Base-by-base conservation (phyloP, 2,329 filamentous ascomycete species). In the Aspergillus aculeatinus region DNA sequence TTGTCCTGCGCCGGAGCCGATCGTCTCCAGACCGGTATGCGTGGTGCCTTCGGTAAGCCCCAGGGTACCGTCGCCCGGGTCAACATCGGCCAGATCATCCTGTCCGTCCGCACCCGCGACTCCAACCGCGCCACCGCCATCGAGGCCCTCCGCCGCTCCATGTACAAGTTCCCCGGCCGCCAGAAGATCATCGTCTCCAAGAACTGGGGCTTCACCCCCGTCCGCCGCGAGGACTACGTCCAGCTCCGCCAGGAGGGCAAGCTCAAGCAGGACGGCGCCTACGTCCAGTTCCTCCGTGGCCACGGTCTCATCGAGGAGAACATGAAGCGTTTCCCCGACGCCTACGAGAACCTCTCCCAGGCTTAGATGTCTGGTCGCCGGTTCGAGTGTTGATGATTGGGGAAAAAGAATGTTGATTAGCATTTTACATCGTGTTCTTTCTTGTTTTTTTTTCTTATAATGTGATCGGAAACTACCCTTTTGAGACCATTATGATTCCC, bases 141-240 rank as follows among this genome's bases (percentile, higher is more conserved):
- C 77, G 95, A 99, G 89, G 95, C 95, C 79, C 91, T 99, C 81
- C 94, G 96, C 80, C 92, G 95, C 81, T 96, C 92, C 70, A 95
- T 97, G 89, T 97, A 98, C 92, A 99, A 98, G 90, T 99, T 99
- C 91, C 95, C 95, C 72, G 95, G 95, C 82, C 94, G 95, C 84
- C 95, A 99, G 88, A 99, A 99, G 92, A 98, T 99, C 85, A 97
- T 99, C 77, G 89, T 98, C 84, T 96, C 91, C 87, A 99, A 98
- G 92, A 99, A 99, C 89, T 99, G 95, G 95, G 95, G 95, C 74
- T 99, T 99, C 91, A 99, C 95, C 67, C 93, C 93, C 79, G 91
- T 99, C 76, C 90, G 92, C 77, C 93, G 95, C 75, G 95, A 98
- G 74, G 95, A 99, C 82, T 99, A 98, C 85, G 85, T 96, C 79